phyloP scores from a whole-genome alignment of 2,329 filamentous ascomycete genomes.

The Colletotrichum sp. region DNA sequence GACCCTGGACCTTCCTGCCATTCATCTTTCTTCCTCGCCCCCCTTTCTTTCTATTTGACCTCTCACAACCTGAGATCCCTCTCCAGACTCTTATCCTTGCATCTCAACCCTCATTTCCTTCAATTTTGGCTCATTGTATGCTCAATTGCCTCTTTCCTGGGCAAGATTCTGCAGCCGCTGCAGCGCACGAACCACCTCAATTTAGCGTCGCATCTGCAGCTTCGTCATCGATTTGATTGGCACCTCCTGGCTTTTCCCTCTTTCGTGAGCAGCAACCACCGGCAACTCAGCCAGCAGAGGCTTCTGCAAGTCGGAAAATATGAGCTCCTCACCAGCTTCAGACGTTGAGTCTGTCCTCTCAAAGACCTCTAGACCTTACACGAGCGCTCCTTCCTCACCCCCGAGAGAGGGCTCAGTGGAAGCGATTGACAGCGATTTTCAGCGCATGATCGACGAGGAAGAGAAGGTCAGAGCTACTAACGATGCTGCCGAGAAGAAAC shows the following conservation, averaged over 20 bases:
- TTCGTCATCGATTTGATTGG: constrained; percentile 11
- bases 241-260: background rate
- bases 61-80: background rate
- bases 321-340: constrained; percentile 34
- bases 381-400: constrained; percentile 43
- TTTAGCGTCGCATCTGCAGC: background rate
- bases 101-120: background rate
- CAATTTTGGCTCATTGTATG: background rate
- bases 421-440: constrained; percentile 23
- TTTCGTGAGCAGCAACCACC: background rate
- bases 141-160: background rate
- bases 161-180: background rate
- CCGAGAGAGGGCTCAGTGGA: constrained; percentile 28
- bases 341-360: constrained; percentile 36
- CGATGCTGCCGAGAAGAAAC: constrained; percentile 55
- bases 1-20: background rate
- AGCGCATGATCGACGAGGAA: constrained; percentile 39
- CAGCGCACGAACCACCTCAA: background rate
- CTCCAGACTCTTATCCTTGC: background rate
- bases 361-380: constrained; percentile 29
- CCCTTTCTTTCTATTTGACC: background rate
- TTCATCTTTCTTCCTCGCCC: background rate
- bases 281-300: rapidly evolving
- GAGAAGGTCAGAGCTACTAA: constrained; percentile 38
- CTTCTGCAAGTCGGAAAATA: background rate